Percentiles rank a stretch among this genome's conserved stretches.
phyloP scores from a whole-genome alignment of 805 yeast genomes.

The Candida nonsorbophila region DNA sequence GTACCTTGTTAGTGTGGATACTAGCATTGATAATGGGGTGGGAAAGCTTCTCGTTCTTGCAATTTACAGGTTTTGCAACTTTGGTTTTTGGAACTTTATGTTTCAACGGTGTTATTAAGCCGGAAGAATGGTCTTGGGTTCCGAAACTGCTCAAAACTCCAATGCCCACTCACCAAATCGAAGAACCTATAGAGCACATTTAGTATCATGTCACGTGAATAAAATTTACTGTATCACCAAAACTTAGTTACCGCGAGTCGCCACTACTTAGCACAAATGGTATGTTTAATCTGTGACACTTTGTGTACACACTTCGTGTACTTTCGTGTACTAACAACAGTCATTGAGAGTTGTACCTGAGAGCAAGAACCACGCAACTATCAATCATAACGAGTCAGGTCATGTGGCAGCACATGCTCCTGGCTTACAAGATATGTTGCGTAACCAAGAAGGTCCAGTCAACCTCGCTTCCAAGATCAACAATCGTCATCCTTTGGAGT shows the following conservation, averaged over 20 bases:
- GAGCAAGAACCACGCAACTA: slow-evolving; percentile 36
- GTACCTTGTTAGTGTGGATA: slow-evolving; percentile 73
- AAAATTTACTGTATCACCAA: not conserved
- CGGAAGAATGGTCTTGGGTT: slow-evolving; percentile 42
- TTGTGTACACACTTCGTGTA: not conserved
- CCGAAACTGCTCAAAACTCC: slow-evolving; percentile 40
- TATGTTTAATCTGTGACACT: slow-evolving; percentile 1
- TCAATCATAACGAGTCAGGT: slow-evolving; percentile 49
- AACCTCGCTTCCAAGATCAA: slow-evolving; percentile 58
- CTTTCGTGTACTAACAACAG: slow-evolving; percentile 2
- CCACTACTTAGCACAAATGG: slow-evolving; percentile 1
- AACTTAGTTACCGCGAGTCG: not conserved
- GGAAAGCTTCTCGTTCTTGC: slow-evolving; percentile 64
- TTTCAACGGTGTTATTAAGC: slow-evolving; percentile 63
- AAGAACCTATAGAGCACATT: slow-evolving; percentile 25
- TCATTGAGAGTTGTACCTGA: slow-evolving; percentile 49
- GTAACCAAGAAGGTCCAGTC: slow-evolving; percentile 61
- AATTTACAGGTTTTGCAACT: slow-evolving; percentile 56
- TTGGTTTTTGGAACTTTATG: slow-evolving; percentile 69
- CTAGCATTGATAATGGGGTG: slow-evolving; percentile 67
- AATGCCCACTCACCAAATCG: slow-evolving; percentile 18
- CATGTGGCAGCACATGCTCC: slow-evolving; percentile 62
- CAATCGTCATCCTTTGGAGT: slow-evolving; percentile 82
- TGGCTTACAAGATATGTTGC: slow-evolving; percentile 63
- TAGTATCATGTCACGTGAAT: slow-evolving; percentile 1